These are phyloP conservation scores for Sordariomycetes sp. DNA, from an alignment of 2,329 filamentous ascomycete species.

Conservation along the genomic window DNA sequence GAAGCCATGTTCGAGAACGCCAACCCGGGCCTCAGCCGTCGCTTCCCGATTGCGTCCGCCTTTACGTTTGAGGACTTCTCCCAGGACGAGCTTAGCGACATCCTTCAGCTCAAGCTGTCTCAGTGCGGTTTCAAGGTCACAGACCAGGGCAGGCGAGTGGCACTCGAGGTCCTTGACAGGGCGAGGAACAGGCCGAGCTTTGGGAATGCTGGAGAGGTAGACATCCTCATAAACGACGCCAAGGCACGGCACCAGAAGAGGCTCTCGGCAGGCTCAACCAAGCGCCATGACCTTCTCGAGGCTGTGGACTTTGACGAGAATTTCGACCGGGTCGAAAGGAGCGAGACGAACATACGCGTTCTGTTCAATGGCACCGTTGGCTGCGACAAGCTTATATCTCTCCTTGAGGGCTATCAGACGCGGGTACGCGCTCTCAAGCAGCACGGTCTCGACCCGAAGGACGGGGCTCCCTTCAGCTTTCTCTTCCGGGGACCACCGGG, in stretches of 20 bases:
- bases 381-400: conserved; percentile 38
- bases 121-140: conserved; percentile 35
- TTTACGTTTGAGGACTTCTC: conserved; percentile 63
- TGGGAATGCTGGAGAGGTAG: conserved; percentile 67
- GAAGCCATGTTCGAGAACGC: conserved; percentile 60
- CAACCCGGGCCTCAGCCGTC: conserved; percentile 57
- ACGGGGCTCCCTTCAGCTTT: conserved; percentile 56
- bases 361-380: conserved; percentile 52
- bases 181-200: conserved; percentile 49
- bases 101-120: conserved; percentile 54
- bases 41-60: conserved; percentile 53
- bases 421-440: conserved; percentile 17
- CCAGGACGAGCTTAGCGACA: conserved; percentile 42
- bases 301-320: conserved; percentile 66
- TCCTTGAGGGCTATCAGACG: conserved; percentile 44
- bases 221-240: conserved; percentile 51
- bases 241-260: conserved; percentile 46
- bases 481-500: conserved; percentile 56
- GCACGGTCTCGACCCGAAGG: conserved; percentile 26
- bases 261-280: neutral
- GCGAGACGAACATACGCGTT: conserved; percentile 33
- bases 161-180: conserved; percentile 46
- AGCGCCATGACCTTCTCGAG: conserved; percentile 54
- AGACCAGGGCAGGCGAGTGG: conserved; percentile 37
- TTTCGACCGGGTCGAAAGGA: conserved; percentile 36